Percentiles rank a stretch among this genome's conserved stretches.
Conservation (phyloP, 139 green algal species). For the Dunaliella primolecta region DNA sequence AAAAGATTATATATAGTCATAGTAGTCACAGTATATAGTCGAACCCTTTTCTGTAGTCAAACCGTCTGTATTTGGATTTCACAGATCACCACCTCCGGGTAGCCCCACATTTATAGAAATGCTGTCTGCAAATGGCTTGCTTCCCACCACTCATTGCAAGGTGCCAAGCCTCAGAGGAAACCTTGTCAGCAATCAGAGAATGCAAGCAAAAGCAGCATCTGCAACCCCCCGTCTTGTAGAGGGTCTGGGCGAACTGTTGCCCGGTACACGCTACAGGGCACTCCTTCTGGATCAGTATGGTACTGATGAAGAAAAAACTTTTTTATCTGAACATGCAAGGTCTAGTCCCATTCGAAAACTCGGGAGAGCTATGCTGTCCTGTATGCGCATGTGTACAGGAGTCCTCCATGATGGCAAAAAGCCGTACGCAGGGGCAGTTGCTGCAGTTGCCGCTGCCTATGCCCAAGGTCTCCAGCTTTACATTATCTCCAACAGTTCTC, state of each 20-base stretch:
- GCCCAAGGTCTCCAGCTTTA: constrained; percentile 52
- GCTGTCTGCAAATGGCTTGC: neutral
- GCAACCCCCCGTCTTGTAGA: neutral
- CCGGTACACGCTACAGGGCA: neutral
- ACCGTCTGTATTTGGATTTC: neutral
- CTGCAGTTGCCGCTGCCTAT: constrained; percentile 52
- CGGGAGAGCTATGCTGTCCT: no score
- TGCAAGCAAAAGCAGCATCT: no score
- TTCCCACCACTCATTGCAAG: neutral
- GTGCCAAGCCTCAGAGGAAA: neutral
- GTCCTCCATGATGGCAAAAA: neutral
- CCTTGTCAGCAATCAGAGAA: neutral
- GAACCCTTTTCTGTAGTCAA: no score
- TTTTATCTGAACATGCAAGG: no score
- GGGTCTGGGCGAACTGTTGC: neutral
- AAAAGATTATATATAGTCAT: no score
- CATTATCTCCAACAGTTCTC: constrained; percentile 82
- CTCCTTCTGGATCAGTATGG: neutral
- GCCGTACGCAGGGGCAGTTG: constrained; percentile 50
- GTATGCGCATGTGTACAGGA: no score
- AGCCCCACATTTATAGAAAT: neutral
- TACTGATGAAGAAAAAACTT: no score
- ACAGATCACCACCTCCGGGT: neutral
- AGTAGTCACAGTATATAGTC: no score
- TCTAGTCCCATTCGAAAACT: no score